Base-by-base conservation (phyloP, 2,329 filamentous ascomycete species). In the Fusarium sororula region DNA sequence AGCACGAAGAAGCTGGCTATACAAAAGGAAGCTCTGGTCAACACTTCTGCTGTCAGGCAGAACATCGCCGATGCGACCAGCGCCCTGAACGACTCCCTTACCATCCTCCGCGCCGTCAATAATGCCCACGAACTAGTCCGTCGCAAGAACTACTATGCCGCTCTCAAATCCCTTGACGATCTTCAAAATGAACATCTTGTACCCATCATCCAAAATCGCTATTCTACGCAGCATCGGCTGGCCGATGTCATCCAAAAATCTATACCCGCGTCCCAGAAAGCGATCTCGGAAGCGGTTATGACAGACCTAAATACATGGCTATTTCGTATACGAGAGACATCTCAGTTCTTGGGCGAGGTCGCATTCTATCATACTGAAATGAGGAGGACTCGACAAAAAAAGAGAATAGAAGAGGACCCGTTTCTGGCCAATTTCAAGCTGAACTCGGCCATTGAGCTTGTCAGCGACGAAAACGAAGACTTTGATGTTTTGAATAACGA, bases 211-310 rank as follows among this genome's bases (percentile, higher is more conserved):
- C 90, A 92, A 79, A 92, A 92, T 74, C 95, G 95, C 80, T 96
- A 97, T 76, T 94, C 97, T 14, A 97, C 94, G 4, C 94, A 98
- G 74, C 97, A 98, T 83, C 96, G 95, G 79, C 92, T 99, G 73
- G 96, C 96, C 38, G 94, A 97, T 80, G 90, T 98, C 85, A 98
- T 99, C 74, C 96, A 98, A 81, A 95, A 94, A 77, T 98, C 96
- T 2, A 96, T 98, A 38, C 96, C 96, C 3, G 91, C 94, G 7
- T 98, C 95, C 3, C 95, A 98, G 79, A 95, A 94, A 79, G 91
- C 94, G 57, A 98, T 99, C 64, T 96, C 96, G 8, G 96, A 98
- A 83, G 95, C 95, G 20, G 96, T 99, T 75, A 98, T 98, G 94
- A 93, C 90, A 5, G 96, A 99, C 82, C 84, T 99, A 63, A 98